Evolutionary conservation across 2,329 filamentous ascomycete species (phyloP).

Genomic region (Botryotinia globosa): DNA sequence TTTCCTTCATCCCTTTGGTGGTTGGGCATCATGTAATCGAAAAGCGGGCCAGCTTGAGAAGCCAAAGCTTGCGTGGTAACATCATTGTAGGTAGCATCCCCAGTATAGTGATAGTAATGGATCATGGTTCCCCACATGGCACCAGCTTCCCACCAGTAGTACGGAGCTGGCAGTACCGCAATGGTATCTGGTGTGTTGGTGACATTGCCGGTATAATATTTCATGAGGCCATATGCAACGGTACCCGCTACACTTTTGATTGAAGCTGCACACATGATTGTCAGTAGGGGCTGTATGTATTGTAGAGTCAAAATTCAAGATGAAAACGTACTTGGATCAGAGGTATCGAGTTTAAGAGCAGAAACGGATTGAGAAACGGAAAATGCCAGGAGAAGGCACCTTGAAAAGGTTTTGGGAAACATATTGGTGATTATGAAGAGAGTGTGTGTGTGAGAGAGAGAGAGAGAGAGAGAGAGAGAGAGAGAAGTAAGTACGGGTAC

Average conservation of each 20-base stretch:
- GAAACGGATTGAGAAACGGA: conserved; percentile 1
- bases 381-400: not conserved
- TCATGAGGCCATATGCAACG: conserved; percentile 59
- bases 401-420: not conserved
- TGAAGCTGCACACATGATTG: conserved; percentile 46
- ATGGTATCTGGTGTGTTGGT: conserved; percentile 54
- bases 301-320: not conserved
- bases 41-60: conserved; percentile 56
- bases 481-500: not conserved
- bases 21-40: conserved; percentile 58
- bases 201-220: conserved; percentile 62
- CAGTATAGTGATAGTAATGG: conserved; percentile 67
- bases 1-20: conserved; percentile 65
- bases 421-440: conserved; percentile 16
- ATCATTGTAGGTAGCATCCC: conserved; percentile 60
- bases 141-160: conserved; percentile 58
- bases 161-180: conserved; percentile 62
- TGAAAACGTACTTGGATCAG: conserved; percentile 6
- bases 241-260: conserved; percentile 60
- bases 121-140: conserved; percentile 66
- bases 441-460: too few relatives aligned
- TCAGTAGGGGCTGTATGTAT: not conserved
- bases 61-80: conserved; percentile 57
- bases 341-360: conserved; percentile 14
- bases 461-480: not conserved